Percentiles rank a stretch among this genome's conserved stretches.
phyloP scores from a whole-genome alignment of 2,329 filamentous ascomycete genomes.

The Colletotrichum godetiae region DNA sequence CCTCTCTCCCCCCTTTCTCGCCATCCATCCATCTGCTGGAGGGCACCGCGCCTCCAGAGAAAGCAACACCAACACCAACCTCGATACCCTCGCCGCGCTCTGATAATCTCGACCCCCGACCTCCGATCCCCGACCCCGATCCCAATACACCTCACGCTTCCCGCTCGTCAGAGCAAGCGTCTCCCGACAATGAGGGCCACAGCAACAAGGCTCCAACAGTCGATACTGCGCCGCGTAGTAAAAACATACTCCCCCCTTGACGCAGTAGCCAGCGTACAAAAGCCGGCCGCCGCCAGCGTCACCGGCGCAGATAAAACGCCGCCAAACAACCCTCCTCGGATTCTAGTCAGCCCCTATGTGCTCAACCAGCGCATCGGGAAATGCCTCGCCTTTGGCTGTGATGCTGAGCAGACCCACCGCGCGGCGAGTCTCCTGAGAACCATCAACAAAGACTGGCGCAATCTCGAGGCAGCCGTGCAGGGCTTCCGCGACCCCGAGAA shows the following conservation, averaged over 20 bases:
- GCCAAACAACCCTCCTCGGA: too few relatives aligned
- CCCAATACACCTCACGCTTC: too few relatives aligned
- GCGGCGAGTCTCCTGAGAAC: slow-evolving; percentile 27
- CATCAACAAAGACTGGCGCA: slow-evolving; percentile 14
- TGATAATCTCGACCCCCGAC: too few relatives aligned
- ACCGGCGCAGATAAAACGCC: too few relatives aligned
- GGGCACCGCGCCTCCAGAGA: too few relatives aligned
- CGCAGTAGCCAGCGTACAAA: too few relatives aligned
- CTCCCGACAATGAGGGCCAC: neutral
- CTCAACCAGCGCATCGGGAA: slow-evolving; percentile 29
- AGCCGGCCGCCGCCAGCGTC: too few relatives aligned
- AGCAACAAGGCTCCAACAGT: neutral
- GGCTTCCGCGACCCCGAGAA: neutral
- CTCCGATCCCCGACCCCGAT: neutral
- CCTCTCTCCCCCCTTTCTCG: too few relatives aligned
- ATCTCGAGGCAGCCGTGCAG: neutral
- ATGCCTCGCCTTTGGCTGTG: slow-evolving; percentile 38
- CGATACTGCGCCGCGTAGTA: neutral
- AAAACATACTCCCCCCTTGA: neutral
- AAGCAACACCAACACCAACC: neutral
- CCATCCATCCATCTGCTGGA: too few relatives aligned
- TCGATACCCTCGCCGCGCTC: neutral
- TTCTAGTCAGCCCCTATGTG: too few relatives aligned
- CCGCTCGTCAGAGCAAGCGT: neutral
- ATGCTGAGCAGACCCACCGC: slow-evolving; percentile 17